Conservation (phyloP, 306 rosid genomes). For the Glycine tomentella region DNA sequence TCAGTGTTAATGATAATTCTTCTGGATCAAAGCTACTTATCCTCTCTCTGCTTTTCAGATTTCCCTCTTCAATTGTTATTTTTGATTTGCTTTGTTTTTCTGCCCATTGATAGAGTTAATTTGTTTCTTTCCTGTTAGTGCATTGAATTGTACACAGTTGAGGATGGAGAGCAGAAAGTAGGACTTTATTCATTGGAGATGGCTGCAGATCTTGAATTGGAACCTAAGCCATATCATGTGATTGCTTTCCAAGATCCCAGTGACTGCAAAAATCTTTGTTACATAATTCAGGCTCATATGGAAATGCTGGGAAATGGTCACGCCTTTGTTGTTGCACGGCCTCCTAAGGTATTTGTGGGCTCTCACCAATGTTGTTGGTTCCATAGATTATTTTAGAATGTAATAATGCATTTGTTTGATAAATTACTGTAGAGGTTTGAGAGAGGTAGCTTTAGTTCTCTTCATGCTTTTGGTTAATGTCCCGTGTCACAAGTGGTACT, state of each 20-base stretch:
- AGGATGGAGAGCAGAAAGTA: conserved; percentile 72
- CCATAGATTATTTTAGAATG: conserved; percentile 13
- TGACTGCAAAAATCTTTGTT: conserved; percentile 92
- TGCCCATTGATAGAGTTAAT: conserved; percentile 34
- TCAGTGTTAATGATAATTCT: conserved; percentile 32
- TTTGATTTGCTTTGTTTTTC: neutral
- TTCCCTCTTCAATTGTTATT: conserved; percentile 16
- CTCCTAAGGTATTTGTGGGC: conserved; percentile 73
- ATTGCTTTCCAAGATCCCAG: conserved; percentile 85
- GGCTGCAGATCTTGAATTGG: conserved; percentile 93
- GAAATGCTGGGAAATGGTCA: conserved; percentile 85
- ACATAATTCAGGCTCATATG: conserved; percentile 88
- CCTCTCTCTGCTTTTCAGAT: conserved; percentile 4
- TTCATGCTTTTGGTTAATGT: conserved; percentile 35
- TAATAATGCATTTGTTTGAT: conserved; percentile 20
- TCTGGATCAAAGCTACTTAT: conserved; percentile 28
- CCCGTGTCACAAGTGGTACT: neutral
- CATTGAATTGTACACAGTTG: conserved; percentile 81
- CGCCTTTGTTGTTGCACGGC: conserved; percentile 82
- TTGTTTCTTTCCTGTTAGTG: conserved; percentile 65
- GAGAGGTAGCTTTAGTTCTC: neutral
- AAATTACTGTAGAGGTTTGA: conserved; percentile 19
- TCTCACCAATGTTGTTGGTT: conserved; percentile 2
- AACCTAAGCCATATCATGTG: conserved; percentile 89
- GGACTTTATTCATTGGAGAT: conserved; percentile 97